Base-by-base conservation (phyloP, 768 basidiomycete species). In the Xerocomellus chrysenteron region DNA sequence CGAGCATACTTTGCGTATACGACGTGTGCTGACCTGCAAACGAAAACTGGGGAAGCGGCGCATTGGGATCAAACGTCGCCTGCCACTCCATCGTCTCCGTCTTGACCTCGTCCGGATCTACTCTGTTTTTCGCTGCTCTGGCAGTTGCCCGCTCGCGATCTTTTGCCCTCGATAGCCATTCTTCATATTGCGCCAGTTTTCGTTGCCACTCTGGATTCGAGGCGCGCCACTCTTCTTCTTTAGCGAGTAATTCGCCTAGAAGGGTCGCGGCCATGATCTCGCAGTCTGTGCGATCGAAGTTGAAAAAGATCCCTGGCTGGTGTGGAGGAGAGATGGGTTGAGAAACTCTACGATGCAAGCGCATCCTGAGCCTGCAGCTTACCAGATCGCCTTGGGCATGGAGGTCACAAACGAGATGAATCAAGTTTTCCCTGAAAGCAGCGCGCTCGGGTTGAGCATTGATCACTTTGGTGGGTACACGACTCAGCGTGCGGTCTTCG, bases 241-340 rank as follows among this genome's bases (percentile, higher is more conserved):
- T 75, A 1, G 28, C 44, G 52, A 74, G 59, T 14, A 88, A 74
- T 0, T 55, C 64, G 2, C 54, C 16, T 1, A 74, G 19, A 24
- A 89, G 66, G 13, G 57, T 54, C 21, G 64, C 37, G 0, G 77
- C 82, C 73, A 86, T 77, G n/a, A 68, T 59, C 64, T 87, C 85
- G 65, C 86, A 88, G 19, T 75, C 73, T 2, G 72, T 66, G 19
- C 87, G 79, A 59, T 87, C 84, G 61, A 89, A 87, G 51, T 75
- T 80, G 73, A 90, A 90, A 21, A 89, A 68, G 13, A 90, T 80
- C 0, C 85, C 87, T 4, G 86, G 86, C 85, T 86, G 51, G 0
- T 41, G 11, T 19, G 48, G 28, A 44, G 17, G 26, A 54, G 17
- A 30, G 19, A 35, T 4, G 19, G 10, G 19, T 47, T 32, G 28